A percentile compares a stretch with the other conserved stretches of the same genome.
Conservation (phyloP, 1,284 basidiomycete genomes). For the Ceraceosorus guamensis region DNA sequence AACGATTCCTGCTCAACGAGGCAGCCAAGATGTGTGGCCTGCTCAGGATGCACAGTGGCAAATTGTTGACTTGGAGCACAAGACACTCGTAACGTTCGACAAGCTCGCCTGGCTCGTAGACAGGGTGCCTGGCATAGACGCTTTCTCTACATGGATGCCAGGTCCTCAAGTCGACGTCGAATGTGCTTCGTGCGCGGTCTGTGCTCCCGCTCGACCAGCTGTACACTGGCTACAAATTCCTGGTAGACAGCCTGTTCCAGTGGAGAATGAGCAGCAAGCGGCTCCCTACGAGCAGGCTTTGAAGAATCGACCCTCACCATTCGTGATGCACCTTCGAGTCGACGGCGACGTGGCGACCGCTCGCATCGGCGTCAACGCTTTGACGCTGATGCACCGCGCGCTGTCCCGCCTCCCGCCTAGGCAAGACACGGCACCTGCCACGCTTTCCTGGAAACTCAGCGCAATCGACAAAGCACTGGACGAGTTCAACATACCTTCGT, state of each 20-base stretch:
- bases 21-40: conserved; percentile 28
- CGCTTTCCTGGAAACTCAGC: conserved; percentile 71
- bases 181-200: conserved; percentile 57
- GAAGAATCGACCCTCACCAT: conserved; percentile 76
- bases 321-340: conserved; percentile 77
- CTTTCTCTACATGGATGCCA: conserved; percentile 24
- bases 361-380: conserved; percentile 77
- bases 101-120: conserved; percentile 34
- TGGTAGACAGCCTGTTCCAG: conserved; percentile 21
- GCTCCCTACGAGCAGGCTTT: conserved; percentile 56
- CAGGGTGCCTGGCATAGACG: conserved; percentile 10
- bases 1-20: conserved; percentile 9
- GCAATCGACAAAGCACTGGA: conserved; percentile 62
- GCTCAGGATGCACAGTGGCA: conserved; percentile 20
- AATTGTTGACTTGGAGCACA: conserved; percentile 31
- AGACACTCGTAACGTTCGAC: conserved; percentile 27
- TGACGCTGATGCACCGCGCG: conserved; percentile 80
- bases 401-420: conserved; percentile 64
- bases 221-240: conserved; percentile 60
- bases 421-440: conserved; percentile 44
- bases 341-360: conserved; percentile 56
- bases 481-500: conserved; percentile 52
- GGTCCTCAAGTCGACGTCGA: conserved; percentile 10
- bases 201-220: conserved; percentile 69
- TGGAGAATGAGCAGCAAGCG: conserved; percentile 34